Evolutionary conservation across 75 land plant species (phyloP).

Genomic region (Gnetum montanum): DNA sequence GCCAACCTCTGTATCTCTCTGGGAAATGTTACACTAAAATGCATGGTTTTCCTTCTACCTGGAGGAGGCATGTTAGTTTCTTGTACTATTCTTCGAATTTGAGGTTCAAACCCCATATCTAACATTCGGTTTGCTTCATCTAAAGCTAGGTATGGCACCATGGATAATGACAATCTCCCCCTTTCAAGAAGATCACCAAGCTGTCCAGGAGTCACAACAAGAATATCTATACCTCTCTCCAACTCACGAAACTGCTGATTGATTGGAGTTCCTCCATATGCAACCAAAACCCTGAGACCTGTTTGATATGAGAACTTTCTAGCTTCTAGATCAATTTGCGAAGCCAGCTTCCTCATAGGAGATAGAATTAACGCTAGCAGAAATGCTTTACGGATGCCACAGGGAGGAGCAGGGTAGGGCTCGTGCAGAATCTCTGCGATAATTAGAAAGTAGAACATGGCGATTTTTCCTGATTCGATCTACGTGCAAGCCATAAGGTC

Average conservation of each 20-base stretch:
- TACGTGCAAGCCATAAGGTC: too few relatives aligned
- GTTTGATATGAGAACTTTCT: too few relatives aligned
- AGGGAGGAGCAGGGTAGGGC: too few relatives aligned
- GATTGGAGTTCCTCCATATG: too few relatives aligned
- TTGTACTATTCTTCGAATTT: constrained; percentile 54
- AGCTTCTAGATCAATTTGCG: too few relatives aligned
- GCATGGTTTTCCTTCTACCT: constrained; percentile 56
- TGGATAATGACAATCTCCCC: constrained; percentile 73
- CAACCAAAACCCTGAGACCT: too few relatives aligned
- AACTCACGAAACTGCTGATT: constrained; percentile 81
- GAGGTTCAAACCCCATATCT: constrained; percentile 68
- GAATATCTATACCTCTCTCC: constrained; percentile 91
- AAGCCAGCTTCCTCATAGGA: too few relatives aligned
- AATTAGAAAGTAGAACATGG: too few relatives aligned
- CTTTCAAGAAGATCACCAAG: constrained; percentile 82
- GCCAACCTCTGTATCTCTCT: constrained; percentile 74
- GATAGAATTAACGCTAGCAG: too few relatives aligned
- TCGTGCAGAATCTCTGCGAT: too few relatives aligned
- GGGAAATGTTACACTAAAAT: constrained; percentile 70
- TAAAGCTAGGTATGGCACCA: constrained; percentile 51
- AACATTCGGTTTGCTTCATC: constrained; percentile 62
- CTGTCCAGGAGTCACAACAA: constrained; percentile 94
- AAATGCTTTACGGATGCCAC: too few relatives aligned
- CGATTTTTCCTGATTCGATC: too few relatives aligned
- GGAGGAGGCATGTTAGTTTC: constrained; percentile 57